Base-by-base conservation (phyloP, 2,329 filamentous ascomycete species). In the Aspergillus sp. region DNA sequence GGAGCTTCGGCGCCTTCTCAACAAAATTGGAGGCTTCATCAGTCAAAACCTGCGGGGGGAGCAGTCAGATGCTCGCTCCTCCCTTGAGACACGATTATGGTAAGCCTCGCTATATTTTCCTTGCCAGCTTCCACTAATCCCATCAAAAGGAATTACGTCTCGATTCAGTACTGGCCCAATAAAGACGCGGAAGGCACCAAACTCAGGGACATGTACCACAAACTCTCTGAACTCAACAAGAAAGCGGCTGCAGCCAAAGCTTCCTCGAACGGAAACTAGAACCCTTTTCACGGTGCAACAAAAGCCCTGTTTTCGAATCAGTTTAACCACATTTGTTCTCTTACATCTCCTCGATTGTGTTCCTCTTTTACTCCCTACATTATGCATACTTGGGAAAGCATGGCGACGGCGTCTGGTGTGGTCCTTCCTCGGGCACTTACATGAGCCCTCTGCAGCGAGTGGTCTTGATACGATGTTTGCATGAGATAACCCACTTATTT, bases 1-100 rank as follows among this genome's bases (percentile, higher is more conserved):
- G 41, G 76, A 81, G 57, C 70, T 83, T 50, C 73, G 81, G 43
- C 72, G 69, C 38, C 74, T 81, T 25, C 75, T 83, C 49, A 74
- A 75, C 53, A 76, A 76, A 51, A 79, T 83, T 64, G 81, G 81
- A 34, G 76, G 78, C 38, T 82, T 82, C 61, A 82, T 83, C 60
- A 72, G 71, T 45, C 71, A 69, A 59, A 77, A 77, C 19, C 59
- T 81, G 48, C 67, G 74, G 54, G 73, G 77, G 31, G 74, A 79
- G 58, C 66, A 75, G 56, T 71, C 76, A n/a, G 70, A 73, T 62
- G 72, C 74, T n/a, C 71, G 74, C 63, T 71, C 74, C 43, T 76
- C 76, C 17, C 71, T 81, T 30, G 79, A 81, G 68, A 73, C 72
- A 57, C 77, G 79, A 56, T 71, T 82, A 57, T 82, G 80, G 80